Conservation (phyloP, 164 flowering plant genomes). For the Nymphaea colorata region DNA sequence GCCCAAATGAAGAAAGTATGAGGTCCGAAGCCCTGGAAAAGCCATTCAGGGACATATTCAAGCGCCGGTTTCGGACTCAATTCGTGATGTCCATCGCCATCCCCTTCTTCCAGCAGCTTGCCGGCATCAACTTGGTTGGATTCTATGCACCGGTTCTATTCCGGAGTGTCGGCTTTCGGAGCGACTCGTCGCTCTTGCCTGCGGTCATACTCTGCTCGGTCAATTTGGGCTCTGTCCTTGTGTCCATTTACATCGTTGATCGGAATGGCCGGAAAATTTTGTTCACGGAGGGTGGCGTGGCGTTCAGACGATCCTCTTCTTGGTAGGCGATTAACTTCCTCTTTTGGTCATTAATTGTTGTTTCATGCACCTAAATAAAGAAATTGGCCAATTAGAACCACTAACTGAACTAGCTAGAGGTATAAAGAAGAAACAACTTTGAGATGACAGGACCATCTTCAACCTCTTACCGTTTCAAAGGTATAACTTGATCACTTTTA, state of each 20-base stretch:
- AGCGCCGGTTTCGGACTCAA: background rate
- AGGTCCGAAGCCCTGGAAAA: background rate
- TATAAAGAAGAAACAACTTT: background rate
- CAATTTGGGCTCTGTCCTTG: constrained; percentile 31
- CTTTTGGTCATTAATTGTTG: background rate
- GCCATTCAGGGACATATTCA: background rate
- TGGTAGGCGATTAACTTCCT: constrained; percentile 19
- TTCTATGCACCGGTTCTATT: constrained; percentile 65
- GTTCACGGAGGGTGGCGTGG: constrained; percentile 43
- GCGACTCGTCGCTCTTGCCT: constrained; percentile 36
- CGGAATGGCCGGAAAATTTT: constrained; percentile 46
- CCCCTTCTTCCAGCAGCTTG: constrained; percentile 1
- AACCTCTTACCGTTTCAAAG: background rate
- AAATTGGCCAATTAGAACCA: no score
- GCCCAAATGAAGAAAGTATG: constrained; percentile 22
- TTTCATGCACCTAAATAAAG: no score
- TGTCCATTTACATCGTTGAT: constrained; percentile 44
- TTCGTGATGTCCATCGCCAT: background rate
- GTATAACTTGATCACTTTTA: no score
- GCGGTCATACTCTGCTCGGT: constrained; percentile 46
- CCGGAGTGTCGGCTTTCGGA: constrained; percentile 56
- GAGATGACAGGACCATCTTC: background rate
- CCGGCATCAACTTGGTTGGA: constrained; percentile 27
- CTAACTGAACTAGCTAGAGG: no score
- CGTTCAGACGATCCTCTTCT: constrained; percentile 40